These are phyloP conservation scores for Vararia minispora DNA, from an alignment of 768 basidiomycete genomes.

Conservation along the genomic window DNA sequence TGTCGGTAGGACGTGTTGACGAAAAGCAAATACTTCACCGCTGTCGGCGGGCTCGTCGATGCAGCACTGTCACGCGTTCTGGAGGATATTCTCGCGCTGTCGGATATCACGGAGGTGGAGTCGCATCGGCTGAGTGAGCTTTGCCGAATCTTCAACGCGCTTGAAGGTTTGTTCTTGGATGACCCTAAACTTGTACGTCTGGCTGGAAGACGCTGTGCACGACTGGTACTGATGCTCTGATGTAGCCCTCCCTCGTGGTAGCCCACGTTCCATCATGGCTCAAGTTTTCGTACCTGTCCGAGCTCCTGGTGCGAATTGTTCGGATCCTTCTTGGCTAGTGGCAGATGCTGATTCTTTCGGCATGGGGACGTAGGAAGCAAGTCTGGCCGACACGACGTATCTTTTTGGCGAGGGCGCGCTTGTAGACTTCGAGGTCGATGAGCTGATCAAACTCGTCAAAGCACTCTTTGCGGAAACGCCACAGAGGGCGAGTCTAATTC, in stretches of 20 bases:
- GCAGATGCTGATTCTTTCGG: conserved; percentile 3
- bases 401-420: conserved; percentile 85
- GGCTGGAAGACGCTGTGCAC: too few relatives aligned
- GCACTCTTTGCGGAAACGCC: conserved; percentile 86
- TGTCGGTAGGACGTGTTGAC: conserved; percentile 46
- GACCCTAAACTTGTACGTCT: conserved; percentile 44
- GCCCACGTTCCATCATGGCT: conserved; percentile 89
- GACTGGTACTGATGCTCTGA: conserved; percentile 1
- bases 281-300: conserved; percentile 89
- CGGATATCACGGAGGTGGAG: conserved; percentile 83
- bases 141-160: conserved; percentile 62
- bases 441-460: conserved; percentile 68
- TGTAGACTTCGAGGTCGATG: conserved; percentile 80
- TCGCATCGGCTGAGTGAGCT: conserved; percentile 77
- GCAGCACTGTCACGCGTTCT: conserved; percentile 56
- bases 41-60: conserved; percentile 62
- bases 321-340: conserved; percentile 13
- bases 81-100: conserved; percentile 59
- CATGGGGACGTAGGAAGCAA: conserved; percentile 56
- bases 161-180: conserved; percentile 75
- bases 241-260: conserved; percentile 62
- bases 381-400: conserved; percentile 85
- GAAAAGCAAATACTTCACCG: conserved; percentile 61
- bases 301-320: conserved; percentile 81
- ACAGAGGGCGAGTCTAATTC: conserved; percentile 70